phyloP scores from a whole-genome alignment of 106 monocot genomes.

The Allium fistulosum region DNA sequence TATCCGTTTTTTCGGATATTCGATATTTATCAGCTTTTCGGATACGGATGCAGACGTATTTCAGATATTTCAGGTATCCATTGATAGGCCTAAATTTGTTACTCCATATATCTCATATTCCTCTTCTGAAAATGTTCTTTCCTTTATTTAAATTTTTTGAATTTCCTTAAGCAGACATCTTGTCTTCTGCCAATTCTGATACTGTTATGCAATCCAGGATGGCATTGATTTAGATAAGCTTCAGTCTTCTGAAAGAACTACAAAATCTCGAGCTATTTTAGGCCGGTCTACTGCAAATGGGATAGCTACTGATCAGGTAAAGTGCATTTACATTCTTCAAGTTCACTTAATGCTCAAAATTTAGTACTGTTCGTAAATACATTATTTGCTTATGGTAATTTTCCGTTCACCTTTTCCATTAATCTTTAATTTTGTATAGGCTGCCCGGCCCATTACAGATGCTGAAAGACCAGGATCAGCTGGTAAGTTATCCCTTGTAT shows the following conservation, averaged over 20 bases:
- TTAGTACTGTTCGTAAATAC: background rate
- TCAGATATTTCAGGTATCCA: too few species aligned
- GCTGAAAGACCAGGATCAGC: constrained; percentile 41
- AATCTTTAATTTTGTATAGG: constrained; percentile 20
- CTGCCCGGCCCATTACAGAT: constrained; percentile 34
- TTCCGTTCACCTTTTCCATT: too few species aligned
- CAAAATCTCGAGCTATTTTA: constrained; percentile 75
- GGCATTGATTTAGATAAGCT: constrained; percentile 54
- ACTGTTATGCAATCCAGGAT: constrained; percentile 34
- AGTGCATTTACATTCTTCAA: constrained; percentile 10
- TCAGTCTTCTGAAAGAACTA: constrained; percentile 60
- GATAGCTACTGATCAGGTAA: constrained; percentile 62
- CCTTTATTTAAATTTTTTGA: background rate
- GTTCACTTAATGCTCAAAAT: too few species aligned
- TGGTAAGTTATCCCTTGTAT: constrained; percentile 28
- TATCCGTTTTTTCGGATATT: too few species aligned
- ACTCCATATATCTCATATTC: too few species aligned
- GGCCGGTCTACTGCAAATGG: constrained; percentile 71
- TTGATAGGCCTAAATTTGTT: too few species aligned
- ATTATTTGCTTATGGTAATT: background rate
- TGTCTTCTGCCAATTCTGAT: constrained; percentile 1
- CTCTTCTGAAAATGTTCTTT: background rate
- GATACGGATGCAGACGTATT: too few species aligned
- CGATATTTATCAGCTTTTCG: too few species aligned
- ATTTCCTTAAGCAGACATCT: background rate